Base-by-base conservation (phyloP, 345 rosid species). In the Gossypium arboreum region DNA sequence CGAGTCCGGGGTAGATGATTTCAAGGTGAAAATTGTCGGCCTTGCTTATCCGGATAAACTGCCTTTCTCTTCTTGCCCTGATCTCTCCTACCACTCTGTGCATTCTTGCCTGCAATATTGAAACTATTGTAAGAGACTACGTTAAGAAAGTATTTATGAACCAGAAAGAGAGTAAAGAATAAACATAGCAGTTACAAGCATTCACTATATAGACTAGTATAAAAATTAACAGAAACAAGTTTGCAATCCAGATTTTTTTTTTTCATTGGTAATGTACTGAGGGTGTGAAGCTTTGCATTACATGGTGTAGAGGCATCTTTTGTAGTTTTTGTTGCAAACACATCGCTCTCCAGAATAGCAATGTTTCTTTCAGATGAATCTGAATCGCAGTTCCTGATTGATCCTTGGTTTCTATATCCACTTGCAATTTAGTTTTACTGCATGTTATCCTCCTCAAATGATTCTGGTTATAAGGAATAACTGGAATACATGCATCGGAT, bases 401-500 rank as follows among this genome's bases (percentile, higher is more conserved):
- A 34, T n/a, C 51, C 62, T 12, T 18, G 51, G 63, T 9, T 27
- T 71, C 63, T 11, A 12, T 55, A 12, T 55, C 50, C 50, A 55
- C 27, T 72, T 20, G 64, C 65, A 24, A 12, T 57, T 72, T 72
- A 12, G 9, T 72, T 57, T 39, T 18, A 72, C 39, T 59, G 13
- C 41, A 22, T 12, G 75, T 72, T 43, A 17, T 59, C 44, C 65
- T 72, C 41, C 24, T 72, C 55, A 72, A 41, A 13, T 47, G 18
- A 68, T 68, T 68, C 25, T 25, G 18, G 72, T 47, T 17, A 68
- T 16, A 57, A 68, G 72, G 41, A 68, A 47, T 11, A 22, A 39
- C 20, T 4, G 52, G 41, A 72, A 41, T 15, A 44, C 4, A 13
- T n/a, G 18, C 27, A n/a, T 41, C 18, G 16, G 47, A 34, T 71